Evolutionary conservation across 305 asterid species (phyloP).

Genomic region (Ruellia speciosa): DNA sequence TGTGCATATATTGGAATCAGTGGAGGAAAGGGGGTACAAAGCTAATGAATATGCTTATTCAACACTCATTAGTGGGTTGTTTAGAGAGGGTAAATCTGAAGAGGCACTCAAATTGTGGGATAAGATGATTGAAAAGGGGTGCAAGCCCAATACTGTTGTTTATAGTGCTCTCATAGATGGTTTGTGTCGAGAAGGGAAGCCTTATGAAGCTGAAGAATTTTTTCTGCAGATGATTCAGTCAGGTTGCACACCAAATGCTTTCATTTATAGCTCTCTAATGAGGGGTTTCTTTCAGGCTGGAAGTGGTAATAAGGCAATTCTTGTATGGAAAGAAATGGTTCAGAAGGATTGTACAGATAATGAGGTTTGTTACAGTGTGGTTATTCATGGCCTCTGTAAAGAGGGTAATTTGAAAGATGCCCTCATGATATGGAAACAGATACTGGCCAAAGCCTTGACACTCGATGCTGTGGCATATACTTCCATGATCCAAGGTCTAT

Average conservation of each 20-base stretch:
- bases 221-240: slow-evolving; percentile 45
- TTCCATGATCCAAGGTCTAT: slow-evolving; percentile 82
- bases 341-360: slow-evolving; percentile 41
- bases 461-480: slow-evolving; percentile 80
- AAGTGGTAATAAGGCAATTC: slow-evolving; percentile 52
- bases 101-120: slow-evolving; percentile 61
- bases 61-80: slow-evolving; percentile 70
- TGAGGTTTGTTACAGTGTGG: slow-evolving; percentile 64
- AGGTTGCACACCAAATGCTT: slow-evolving; percentile 67
- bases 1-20: slow-evolving; percentile 37
- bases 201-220: slow-evolving; percentile 54
- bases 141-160: slow-evolving; percentile 63
- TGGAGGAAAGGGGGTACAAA: slow-evolving; percentile 68
- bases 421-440: slow-evolving; percentile 63
- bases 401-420: slow-evolving; percentile 73
- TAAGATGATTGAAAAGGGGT: slow-evolving; percentile 56
- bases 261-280: slow-evolving; percentile 68
- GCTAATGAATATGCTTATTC: slow-evolving; percentile 64
- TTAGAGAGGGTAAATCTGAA: slow-evolving; percentile 55
- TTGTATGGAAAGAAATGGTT: slow-evolving; percentile 60
- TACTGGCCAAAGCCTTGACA: slow-evolving; percentile 53
- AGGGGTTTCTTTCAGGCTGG: slow-evolving; percentile 71
- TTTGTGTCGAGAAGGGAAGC: slow-evolving; percentile 54
- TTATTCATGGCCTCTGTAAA: slow-evolving; percentile 68
- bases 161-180: slow-evolving; percentile 87